Conservation (phyloP, 768 basidiomycete genomes). For the Suillus bovinus region DNA sequence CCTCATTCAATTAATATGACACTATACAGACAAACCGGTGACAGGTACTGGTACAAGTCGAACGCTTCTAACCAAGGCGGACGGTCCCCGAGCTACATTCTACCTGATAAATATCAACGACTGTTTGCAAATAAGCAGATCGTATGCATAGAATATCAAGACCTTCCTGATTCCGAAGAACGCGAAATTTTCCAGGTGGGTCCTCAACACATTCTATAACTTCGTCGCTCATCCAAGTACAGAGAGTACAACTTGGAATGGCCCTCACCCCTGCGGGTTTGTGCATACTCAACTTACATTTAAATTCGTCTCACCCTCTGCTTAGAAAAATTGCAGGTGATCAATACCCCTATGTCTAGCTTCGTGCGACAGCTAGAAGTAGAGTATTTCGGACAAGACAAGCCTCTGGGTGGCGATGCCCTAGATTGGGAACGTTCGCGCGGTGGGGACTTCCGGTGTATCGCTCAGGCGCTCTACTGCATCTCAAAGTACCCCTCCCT, state of each 20-base stretch:
- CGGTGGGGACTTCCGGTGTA: slow-evolving; percentile 58
- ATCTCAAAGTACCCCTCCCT: slow-evolving; percentile 46
- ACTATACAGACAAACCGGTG: slow-evolving; percentile 21
- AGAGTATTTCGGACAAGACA: slow-evolving; percentile 43
- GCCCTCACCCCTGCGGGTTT: slow-evolving; percentile 69
- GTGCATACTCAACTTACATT: slow-evolving; percentile 10
- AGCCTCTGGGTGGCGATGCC: slow-evolving; percentile 33
- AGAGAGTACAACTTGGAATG: slow-evolving; percentile 81
- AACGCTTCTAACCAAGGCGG: slow-evolving; percentile 7
- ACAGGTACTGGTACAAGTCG: slow-evolving; percentile 55
- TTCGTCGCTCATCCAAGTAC: neutral
- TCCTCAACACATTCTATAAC: neutral
- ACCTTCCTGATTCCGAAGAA: slow-evolving; percentile 55
- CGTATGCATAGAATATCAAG: slow-evolving; percentile 77
- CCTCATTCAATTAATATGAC: neutral
- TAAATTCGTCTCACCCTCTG: neutral
- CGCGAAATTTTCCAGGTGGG: slow-evolving; percentile 73
- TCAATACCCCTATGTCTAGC: slow-evolving; percentile 52
- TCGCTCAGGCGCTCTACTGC: slow-evolving; percentile 53
- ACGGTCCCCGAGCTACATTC: slow-evolving; percentile 31
- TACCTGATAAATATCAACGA: slow-evolving; percentile 57
- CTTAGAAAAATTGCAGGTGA: slow-evolving; percentile 67
- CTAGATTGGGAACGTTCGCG: slow-evolving; percentile 53
- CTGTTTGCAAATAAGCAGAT: slow-evolving; percentile 74
- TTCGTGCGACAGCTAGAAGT: slow-evolving; percentile 61